phyloP scores from a whole-genome alignment of 2,329 filamentous ascomycete genomes.

The Calonectria hongkongensis region DNA sequence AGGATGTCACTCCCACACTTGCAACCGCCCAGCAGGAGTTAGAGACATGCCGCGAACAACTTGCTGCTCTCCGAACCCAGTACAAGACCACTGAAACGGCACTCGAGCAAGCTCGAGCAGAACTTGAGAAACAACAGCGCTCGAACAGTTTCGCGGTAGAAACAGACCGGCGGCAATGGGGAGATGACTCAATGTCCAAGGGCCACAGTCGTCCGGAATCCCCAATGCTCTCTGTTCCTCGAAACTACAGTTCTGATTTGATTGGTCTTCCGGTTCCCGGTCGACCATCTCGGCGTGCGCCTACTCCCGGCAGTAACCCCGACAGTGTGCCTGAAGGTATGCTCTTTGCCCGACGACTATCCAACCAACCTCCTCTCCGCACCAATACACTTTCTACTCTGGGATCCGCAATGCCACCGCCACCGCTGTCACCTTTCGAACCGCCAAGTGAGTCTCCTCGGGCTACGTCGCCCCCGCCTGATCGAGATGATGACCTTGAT shows the following conservation, averaged over 20 bases:
- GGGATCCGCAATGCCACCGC: conserved; percentile 59
- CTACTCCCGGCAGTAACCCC: conserved; percentile 70
- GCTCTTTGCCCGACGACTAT: conserved; percentile 68
- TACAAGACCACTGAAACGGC: conserved; percentile 80
- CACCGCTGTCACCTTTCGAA: conserved; percentile 71
- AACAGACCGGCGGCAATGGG: conserved; percentile 69
- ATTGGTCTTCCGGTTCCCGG: conserved; percentile 66
- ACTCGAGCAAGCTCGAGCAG: conserved; percentile 72
- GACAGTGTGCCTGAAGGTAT: conserved; percentile 63
- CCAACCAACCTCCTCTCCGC: conserved; percentile 67
- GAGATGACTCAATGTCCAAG: conserved; percentile 69
- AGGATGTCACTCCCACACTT: conserved; percentile 79
- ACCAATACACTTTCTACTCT: conserved; percentile 63
- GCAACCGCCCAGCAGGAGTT: conserved; percentile 79
- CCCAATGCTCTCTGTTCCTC: conserved; percentile 69
- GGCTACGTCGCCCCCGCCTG: conserved; percentile 64
- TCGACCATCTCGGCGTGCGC: conserved; percentile 56
- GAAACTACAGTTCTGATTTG: conserved; percentile 74
- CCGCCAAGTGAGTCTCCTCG: conserved; percentile 58
- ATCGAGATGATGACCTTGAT: conserved; percentile 70
- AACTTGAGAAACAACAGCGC: conserved; percentile 70
- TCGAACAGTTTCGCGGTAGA: conserved; percentile 59
- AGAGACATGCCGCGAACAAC: conserved; percentile 73
- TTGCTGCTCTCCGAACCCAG: conserved; percentile 78
- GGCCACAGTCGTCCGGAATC: conserved; percentile 73